Percentiles rank a stretch among this genome's conserved stretches.
These are phyloP conservation scores for Heliamphora pulchella DNA, from an alignment of 179 eudicot species.

Conservation along the genomic window DNA sequence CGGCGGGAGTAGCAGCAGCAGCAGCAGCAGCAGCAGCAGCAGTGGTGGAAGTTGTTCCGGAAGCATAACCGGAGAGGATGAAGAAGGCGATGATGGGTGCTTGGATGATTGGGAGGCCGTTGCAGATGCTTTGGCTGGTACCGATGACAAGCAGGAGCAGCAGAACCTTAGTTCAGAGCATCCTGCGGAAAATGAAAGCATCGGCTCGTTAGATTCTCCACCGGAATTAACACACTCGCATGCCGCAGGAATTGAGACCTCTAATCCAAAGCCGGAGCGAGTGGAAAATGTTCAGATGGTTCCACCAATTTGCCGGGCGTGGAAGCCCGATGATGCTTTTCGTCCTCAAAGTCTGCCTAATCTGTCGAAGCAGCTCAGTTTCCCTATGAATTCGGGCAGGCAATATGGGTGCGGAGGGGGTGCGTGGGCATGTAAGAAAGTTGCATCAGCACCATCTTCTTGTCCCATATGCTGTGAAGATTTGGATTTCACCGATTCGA, in stretches of 20 bases:
- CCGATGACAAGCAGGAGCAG: slow-evolving; percentile 34
- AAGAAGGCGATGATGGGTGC: slow-evolving; percentile 45
- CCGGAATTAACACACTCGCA: slow-evolving; percentile 13
- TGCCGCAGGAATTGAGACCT: slow-evolving; percentile 18
- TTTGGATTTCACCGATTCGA: slow-evolving; percentile 75
- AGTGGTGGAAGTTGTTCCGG: slow-evolving; percentile 52
- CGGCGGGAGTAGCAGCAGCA: slow-evolving; percentile 40
- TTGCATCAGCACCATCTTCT: slow-evolving; percentile 39
- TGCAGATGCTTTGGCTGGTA: slow-evolving; percentile 74
- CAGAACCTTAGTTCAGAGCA: slow-evolving; percentile 16
- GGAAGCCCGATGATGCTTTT: slow-evolving; percentile 80
- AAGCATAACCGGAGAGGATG: slow-evolving; percentile 60
- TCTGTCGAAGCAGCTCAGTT: slow-evolving; percentile 64
- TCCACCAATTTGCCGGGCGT: slow-evolving; percentile 38
- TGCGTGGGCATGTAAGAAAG: slow-evolving; percentile 45
- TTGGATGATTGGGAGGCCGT: slow-evolving; percentile 95
- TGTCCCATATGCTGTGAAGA: slow-evolving; percentile 97
- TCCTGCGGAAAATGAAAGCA: slow-evolving; percentile 13
- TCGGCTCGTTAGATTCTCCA: slow-evolving; percentile 17
- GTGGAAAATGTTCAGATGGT: slow-evolving; percentile 28
- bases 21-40: slow-evolving; percentile 53
- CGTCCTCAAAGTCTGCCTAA: slow-evolving; percentile 84
- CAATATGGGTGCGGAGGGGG: slow-evolving; percentile 29
- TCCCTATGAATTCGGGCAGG: slow-evolving; percentile 49
- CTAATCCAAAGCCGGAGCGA: slow-evolving; percentile 25